These are phyloP conservation scores for Suhomyces kilbournensis DNA, from an alignment of 805 yeast genomes.

Conservation along the genomic window DNA sequence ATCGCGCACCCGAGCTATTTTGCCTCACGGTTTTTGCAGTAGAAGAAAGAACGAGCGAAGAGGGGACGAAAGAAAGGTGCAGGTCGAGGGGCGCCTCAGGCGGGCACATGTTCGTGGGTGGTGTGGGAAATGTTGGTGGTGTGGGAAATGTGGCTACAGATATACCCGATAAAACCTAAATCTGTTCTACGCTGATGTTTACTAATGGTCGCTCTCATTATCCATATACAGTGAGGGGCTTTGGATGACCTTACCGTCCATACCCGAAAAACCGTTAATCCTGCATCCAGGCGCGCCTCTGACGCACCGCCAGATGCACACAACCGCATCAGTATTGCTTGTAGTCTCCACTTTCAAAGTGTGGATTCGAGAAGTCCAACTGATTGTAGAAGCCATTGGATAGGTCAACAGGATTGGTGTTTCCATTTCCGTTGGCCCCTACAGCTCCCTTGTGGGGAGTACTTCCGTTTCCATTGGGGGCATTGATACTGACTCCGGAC, in stretches of 20 bases:
- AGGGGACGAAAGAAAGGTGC: neutral
- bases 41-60: neutral
- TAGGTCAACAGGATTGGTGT: neutral
- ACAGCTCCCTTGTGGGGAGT: too few relatives aligned
- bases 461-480: neutral
- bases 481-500: neutral
- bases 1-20: neutral
- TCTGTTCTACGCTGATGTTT: neutral
- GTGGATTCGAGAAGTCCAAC: neutral
- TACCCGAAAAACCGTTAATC: neutral
- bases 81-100: neutral
- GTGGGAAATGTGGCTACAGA: neutral
- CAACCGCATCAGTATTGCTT: neutral
- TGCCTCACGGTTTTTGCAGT: neutral
- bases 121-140: neutral
- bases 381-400: neutral
- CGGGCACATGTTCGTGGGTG: neutral
- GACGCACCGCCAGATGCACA: neutral
- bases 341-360: neutral
- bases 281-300: neutral
- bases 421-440: neutral
- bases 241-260: neutral
- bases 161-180: neutral
- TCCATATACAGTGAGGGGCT: neutral
- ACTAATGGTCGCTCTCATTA: neutral